Conservation (phyloP, 1,284 basidiomycete genomes). For the Ganoderma multipileum region DNA sequence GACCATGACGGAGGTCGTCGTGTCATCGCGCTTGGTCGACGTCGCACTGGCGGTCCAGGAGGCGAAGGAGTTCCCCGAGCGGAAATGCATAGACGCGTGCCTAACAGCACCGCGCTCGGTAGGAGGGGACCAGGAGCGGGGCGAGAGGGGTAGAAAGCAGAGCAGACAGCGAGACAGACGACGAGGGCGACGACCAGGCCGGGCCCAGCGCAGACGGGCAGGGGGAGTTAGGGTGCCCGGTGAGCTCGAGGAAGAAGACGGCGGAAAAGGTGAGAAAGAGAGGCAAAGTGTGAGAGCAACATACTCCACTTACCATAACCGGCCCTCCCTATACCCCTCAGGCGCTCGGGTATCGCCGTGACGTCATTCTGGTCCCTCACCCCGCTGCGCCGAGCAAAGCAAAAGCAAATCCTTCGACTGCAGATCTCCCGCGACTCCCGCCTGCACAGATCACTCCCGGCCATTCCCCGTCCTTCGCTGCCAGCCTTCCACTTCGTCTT, state of each 20-base stretch:
- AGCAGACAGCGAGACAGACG: not conserved
- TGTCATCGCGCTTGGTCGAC: constrained; percentile 33
- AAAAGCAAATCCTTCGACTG: not conserved
- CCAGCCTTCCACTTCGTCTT: not conserved
- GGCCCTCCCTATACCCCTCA: not conserved
- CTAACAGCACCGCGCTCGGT: not conserved
- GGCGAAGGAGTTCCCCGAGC: constrained; percentile 31
- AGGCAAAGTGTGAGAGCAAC: not conserved
- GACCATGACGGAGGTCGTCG: constrained; percentile 24
- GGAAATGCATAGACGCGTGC: constrained; percentile 26
- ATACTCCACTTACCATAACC: not conserved
- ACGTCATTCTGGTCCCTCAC: not conserved
- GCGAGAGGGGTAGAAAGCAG: not conserved
- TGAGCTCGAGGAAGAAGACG: not conserved
- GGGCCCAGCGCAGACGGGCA: not conserved
- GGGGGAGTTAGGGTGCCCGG: not conserved
- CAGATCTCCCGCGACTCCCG: not conserved
- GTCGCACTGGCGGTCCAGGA: constrained; percentile 23
- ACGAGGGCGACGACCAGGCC: not conserved
- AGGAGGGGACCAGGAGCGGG: not conserved
- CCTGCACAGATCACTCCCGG: not conserved
- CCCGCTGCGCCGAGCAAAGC: not conserved
- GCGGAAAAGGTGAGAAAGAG: not conserved
- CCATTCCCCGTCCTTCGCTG: not conserved
- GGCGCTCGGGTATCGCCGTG: not conserved